Conservation (phyloP, 2,329 filamentous ascomycete genomes). For the Arthroderma uncinatum region DNA sequence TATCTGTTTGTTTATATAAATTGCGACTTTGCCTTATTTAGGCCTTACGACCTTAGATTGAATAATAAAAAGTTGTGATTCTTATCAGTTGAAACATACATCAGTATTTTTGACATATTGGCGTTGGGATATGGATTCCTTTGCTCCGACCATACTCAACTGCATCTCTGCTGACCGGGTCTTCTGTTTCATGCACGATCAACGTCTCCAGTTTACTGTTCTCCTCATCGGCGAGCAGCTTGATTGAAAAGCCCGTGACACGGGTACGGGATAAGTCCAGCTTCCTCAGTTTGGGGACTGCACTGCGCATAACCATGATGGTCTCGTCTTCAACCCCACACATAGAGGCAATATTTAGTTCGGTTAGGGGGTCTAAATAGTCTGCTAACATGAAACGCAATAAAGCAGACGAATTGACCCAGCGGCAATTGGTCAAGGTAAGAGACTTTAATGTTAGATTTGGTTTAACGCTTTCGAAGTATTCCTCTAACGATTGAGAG, state of each 20-base stretch:
- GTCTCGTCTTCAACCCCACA: slow-evolving; percentile 20
- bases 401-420: slow-evolving; percentile 8
- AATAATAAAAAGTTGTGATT: not conserved
- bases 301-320: slow-evolving; percentile 15
- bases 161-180: slow-evolving; percentile 12
- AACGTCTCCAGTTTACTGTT: slow-evolving; percentile 15
- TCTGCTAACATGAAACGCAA: slow-evolving; percentile 13
- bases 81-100: not conserved
- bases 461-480: not conserved
- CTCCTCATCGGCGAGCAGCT: slow-evolving; percentile 20
- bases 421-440: not conserved
- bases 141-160: slow-evolving; percentile 12
- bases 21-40: not conserved
- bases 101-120: not conserved
- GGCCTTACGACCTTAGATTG: not conserved
- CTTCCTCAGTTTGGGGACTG: slow-evolving; percentile 22
- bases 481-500: not conserved
- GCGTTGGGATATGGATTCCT: slow-evolving; percentile 8
- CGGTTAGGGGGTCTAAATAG: slow-evolving; percentile 18
- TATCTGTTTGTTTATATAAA: not conserved
- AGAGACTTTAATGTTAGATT: not conserved
- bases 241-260: slow-evolving; percentile 28
- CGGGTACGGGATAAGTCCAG: slow-evolving; percentile 27
- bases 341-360: slow-evolving; percentile 23
- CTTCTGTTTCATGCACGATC: not conserved